These are phyloP conservation scores for Apiospora aurea DNA, from an alignment of 2,329 filamentous ascomycete genomes.

Conservation along the genomic window DNA sequence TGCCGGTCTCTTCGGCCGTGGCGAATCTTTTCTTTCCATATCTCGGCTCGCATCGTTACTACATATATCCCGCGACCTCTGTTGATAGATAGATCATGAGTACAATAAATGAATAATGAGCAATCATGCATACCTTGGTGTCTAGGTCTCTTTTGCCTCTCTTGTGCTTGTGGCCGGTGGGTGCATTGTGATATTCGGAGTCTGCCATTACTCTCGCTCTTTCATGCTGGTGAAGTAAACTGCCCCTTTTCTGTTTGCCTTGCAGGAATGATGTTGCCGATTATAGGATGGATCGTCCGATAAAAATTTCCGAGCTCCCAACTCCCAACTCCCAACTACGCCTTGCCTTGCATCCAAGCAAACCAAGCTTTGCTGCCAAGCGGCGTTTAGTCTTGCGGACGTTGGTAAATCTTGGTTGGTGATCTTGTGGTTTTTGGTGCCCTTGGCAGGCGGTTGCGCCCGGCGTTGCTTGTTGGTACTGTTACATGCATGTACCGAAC, in stretches of 20 bases:
- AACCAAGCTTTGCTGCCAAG: conserved; percentile 7
- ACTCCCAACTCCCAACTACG: too few species aligned
- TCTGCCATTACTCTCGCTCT: not conserved
- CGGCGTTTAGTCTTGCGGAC: not conserved
- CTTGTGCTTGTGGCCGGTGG: not conserved
- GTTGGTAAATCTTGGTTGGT: not conserved
- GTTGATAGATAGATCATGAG: conserved; percentile 17
- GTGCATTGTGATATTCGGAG: too few species aligned
- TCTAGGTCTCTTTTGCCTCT: not conserved
- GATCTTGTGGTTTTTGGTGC: not conserved
- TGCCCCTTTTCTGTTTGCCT: not conserved
- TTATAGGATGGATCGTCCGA: not conserved
- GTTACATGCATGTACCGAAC: too few species aligned
- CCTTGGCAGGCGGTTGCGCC: not conserved
- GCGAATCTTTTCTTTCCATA: conserved; percentile 10
- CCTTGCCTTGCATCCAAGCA: not conserved
- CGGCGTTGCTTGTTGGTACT: too few species aligned
- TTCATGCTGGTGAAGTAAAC: not conserved
- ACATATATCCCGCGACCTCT: conserved; percentile 15
- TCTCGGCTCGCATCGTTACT: not conserved
- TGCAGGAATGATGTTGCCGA: not conserved
- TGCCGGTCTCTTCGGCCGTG: not conserved
- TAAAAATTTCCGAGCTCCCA: not conserved
- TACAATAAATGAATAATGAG: conserved; percentile 17
- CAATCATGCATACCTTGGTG: not conserved